These are phyloP conservation scores for Fomitopsis palustris DNA, from an alignment of 1,284 basidiomycete genomes.

Conservation along the genomic window DNA sequence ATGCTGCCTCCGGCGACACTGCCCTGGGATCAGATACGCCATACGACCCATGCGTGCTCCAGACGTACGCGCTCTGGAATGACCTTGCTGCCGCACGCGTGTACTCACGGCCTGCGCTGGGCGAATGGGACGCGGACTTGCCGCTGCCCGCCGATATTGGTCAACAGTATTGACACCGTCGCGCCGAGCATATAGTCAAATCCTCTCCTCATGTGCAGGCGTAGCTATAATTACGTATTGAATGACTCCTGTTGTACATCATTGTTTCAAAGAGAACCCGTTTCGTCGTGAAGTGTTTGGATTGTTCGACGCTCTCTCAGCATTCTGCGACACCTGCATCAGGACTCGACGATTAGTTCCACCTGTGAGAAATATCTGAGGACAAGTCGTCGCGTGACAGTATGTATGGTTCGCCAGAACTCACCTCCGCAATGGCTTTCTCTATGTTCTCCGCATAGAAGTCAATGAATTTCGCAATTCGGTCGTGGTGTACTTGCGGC, in stretches of 20 bases:
- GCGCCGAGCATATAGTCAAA: no score
- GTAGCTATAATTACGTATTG: no score
- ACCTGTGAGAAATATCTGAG: not conserved
- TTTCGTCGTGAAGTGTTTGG: no score
- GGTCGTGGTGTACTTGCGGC: not conserved
- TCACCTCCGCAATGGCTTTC: not conserved
- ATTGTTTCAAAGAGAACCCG: no score
- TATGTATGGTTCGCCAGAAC: not conserved
- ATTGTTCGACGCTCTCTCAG: no score
- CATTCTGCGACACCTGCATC: not conserved
- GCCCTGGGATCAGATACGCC: not conserved
- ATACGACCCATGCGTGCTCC: conserved; percentile 13
- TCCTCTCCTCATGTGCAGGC: no score
- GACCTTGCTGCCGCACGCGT: not conserved
- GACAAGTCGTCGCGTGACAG: not conserved
- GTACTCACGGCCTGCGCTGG: no score
- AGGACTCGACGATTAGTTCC: not conserved
- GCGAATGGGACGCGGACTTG: no score
- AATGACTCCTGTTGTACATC: no score
- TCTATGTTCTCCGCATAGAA: not conserved
- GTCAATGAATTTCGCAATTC: not conserved
- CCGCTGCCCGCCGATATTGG: no score
- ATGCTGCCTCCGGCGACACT: no score
- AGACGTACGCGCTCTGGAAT: conserved; percentile 18
- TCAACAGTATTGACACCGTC: no score